Evolutionary conservation across 352 stramenopile species (phyloP).

Genomic region (Blastocystis sp.): DNA sequence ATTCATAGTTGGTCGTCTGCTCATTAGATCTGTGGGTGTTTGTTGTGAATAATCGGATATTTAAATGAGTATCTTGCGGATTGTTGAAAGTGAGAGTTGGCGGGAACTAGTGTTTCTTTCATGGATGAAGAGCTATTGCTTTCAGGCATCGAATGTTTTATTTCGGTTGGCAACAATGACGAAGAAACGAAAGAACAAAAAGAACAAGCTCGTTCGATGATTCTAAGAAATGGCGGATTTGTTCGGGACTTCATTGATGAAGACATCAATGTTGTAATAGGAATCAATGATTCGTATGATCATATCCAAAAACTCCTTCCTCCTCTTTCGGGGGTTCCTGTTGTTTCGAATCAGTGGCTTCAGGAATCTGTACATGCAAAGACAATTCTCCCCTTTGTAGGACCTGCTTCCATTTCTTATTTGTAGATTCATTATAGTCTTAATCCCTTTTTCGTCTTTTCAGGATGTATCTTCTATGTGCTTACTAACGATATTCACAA

Average conservation of each 20-base stretch:
- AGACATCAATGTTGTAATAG: not conserved
- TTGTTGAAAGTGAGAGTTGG: not conserved
- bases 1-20: not conserved
- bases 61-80: not conserved
- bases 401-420: not conserved
- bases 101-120: not conserved
- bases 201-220: not conserved
- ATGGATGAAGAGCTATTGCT: conserved; percentile 6
- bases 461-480: conserved; percentile 4
- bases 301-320: not conserved
- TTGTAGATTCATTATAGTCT: conserved; percentile 7
- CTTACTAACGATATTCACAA: not conserved
- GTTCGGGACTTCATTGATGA: conserved; percentile 3
- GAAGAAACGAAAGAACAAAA: not conserved
- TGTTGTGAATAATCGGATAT: not conserved
- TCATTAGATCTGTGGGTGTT: not conserved
- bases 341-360: conserved; percentile 34
- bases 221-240: conserved; percentile 7
- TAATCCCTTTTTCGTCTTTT: conserved; percentile 49
- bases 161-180: not conserved
- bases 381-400: conserved; percentile 6
- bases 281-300: not conserved
- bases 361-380: not conserved
- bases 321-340: not conserved
- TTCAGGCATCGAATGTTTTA: conserved; percentile 24